Base-by-base conservation (phyloP, 116 monocot genomes). In the Posidonia oceanica region DNA sequence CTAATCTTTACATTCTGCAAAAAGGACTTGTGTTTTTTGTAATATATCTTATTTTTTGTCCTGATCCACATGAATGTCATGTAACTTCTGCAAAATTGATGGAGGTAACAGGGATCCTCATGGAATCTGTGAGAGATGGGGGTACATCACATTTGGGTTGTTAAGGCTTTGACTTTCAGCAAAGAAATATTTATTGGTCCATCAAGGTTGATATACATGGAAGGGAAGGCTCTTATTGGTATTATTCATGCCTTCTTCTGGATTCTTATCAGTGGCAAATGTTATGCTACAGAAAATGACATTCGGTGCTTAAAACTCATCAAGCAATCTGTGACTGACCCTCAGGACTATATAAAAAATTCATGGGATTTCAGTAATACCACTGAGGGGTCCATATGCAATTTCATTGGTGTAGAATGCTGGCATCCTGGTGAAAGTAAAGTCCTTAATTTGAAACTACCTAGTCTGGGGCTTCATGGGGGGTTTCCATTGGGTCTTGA, bases 351-450 rank as follows among this genome's bases (percentile, higher is more conserved):
- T 59, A 66, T 89, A 7, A 53, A 18, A 2, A n/a, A 41, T 8
- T 23, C 58, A 11, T 90, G 87, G 87, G 72, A 75, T 61, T 83
- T 87, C 17, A 36, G 56, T 14, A 82, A 87, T 77, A 66, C 3
- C 18, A 60, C 78, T 2, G 76, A 85, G 54, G 87, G 87, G 14
- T 83, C 56, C 37, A 90, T 90, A 63, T 94, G 90, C 78, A 80
- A 58, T 18, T 94, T 87, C 39, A 70, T 2, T 78, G 94, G 90
- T 11, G 94, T 94, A 0, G 90, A 90, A 0, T 94, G 94, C 73
- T 94, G 94, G 94, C 85, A 94, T 71, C 80, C 75, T 39, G 77
- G 80, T 69, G 94, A 94, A 70, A 94, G 85, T 55, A 85, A 60
- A 69, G 80, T 94, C 16, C 81, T 94, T 36, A 83, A 76, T 41